Evolutionary conservation across 352 stramenopile species (phyloP).

Genomic region (Phytopythium vexans): DNA sequence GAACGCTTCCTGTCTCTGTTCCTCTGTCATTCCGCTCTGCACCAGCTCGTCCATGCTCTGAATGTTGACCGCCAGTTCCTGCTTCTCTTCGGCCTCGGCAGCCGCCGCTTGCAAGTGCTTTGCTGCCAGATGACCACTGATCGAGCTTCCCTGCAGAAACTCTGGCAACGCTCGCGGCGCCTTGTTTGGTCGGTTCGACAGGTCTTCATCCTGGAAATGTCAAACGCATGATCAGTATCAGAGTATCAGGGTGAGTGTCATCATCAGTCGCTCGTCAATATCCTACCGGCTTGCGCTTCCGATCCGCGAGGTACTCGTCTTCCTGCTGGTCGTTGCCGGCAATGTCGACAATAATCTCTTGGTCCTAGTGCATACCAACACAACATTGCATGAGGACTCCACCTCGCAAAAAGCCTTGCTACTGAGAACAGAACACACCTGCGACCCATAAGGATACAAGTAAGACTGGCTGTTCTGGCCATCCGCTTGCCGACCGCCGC

Average conservation of each 20-base stretch:
- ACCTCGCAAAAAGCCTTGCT: background rate
- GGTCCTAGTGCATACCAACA: conserved; percentile 25
- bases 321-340: conserved; percentile 66
- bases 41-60: conserved; percentile 53
- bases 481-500: conserved; percentile 26
- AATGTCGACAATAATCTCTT: conserved; percentile 87
- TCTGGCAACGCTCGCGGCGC: conserved; percentile 68
- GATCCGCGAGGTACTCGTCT: conserved; percentile 78
- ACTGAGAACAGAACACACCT: conserved; percentile 20
- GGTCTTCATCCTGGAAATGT: conserved; percentile 44
- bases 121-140: conserved; percentile 83
- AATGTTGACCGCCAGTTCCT: conserved; percentile 27
- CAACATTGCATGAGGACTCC: background rate
- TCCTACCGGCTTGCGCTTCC: conserved; percentile 59
- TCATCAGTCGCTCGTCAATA: no score
- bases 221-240: background rate
- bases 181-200: conserved; percentile 44
- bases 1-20: conserved; percentile 80
- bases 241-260: no score
- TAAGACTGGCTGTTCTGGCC: conserved; percentile 80
- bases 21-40: conserved; percentile 76
- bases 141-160: conserved; percentile 80
- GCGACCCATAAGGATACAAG: conserved; percentile 72
- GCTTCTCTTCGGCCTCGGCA: conserved; percentile 29
- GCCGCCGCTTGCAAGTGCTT: conserved; percentile 62